Conservation (phyloP, 2,329 filamentous ascomycete species). For the Talaromyces funiculosus region DNA sequence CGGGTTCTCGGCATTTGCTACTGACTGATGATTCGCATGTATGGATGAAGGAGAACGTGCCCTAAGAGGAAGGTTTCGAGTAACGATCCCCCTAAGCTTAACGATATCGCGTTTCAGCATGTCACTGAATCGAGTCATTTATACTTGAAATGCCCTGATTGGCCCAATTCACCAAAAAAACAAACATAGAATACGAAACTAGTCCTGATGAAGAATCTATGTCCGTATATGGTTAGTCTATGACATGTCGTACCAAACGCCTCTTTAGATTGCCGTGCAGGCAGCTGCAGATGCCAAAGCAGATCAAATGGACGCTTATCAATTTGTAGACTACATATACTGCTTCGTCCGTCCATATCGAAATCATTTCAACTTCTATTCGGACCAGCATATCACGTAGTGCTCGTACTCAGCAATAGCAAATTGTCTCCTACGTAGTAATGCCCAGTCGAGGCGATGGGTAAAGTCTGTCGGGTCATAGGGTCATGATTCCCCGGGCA, state of each 20-base stretch:
- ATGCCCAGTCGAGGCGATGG: background rate
- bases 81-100: background rate
- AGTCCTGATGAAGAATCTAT: background rate
- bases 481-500: background rate
- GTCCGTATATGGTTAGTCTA: background rate
- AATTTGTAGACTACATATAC: background rate
- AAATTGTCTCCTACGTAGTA: too few relatives aligned
- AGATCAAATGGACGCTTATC: background rate
- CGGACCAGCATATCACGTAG: background rate
- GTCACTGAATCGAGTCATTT: background rate
- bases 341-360: background rate
- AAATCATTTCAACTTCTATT: background rate
- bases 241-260: background rate
- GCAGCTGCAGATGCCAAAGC: background rate
- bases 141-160: background rate
- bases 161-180: background rate
- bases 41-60: background rate
- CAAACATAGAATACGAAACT: background rate
- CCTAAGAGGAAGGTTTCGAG: background rate
- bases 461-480: background rate
- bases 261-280: background rate
- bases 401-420: background rate
- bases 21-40: background rate
- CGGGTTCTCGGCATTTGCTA: background rate
- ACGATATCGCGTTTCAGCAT: background rate